Percentiles rank a stretch among this genome's conserved stretches.
phyloP scores from a whole-genome alignment of 2,329 filamentous ascomycete genomes.

The Akanthomyces dipterigenus region DNA sequence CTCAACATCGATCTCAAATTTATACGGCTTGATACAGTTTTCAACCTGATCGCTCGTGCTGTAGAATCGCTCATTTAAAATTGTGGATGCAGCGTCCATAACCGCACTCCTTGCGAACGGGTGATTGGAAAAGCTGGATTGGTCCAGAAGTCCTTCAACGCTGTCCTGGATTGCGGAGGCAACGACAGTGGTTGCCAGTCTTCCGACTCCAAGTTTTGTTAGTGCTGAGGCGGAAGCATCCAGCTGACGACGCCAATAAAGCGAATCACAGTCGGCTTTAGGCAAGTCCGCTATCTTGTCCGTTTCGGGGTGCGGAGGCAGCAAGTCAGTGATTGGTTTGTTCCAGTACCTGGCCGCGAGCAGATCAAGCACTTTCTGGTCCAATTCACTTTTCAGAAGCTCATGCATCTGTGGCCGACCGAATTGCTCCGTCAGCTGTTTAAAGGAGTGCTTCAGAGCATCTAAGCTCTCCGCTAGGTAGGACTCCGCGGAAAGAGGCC shows the following conservation, averaged over 20 bases:
- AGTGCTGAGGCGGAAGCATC: conserved; percentile 85
- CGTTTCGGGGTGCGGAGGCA: conserved; percentile 55
- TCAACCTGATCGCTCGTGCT: conserved; percentile 97
- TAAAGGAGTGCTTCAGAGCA: conserved; percentile 96
- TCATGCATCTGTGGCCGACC: conserved; percentile 84
- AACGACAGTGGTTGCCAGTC: conserved; percentile 86
- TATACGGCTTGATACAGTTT: conserved; percentile 98
- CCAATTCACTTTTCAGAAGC: conserved; percentile 83
- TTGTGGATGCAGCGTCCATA: conserved; percentile 78
- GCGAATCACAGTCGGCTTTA: conserved; percentile 74
- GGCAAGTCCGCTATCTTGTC: conserved; percentile 73
- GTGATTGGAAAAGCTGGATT: conserved; percentile 81
- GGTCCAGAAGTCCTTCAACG: conserved; percentile 68
- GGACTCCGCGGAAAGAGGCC: conserved; percentile 87
- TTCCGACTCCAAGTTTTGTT: conserved; percentile 89
- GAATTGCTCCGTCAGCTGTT: conserved; percentile 84
- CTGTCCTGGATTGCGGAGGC: conserved; percentile 80
- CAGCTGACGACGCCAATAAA: conserved; percentile 91
- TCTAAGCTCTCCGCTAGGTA: conserved; percentile 94
- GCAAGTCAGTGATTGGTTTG: conserved; percentile 81
- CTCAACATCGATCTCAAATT: conserved; percentile 94
- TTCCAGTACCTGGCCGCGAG: conserved; percentile 97
- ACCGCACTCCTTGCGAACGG: conserved; percentile 93
- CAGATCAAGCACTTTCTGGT: conserved; percentile 90
- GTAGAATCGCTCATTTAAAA: conserved; percentile 90